Base-by-base conservation (phyloP, 1,139 yeast genomes). In the Yamadazyma diddensiae region DNA sequence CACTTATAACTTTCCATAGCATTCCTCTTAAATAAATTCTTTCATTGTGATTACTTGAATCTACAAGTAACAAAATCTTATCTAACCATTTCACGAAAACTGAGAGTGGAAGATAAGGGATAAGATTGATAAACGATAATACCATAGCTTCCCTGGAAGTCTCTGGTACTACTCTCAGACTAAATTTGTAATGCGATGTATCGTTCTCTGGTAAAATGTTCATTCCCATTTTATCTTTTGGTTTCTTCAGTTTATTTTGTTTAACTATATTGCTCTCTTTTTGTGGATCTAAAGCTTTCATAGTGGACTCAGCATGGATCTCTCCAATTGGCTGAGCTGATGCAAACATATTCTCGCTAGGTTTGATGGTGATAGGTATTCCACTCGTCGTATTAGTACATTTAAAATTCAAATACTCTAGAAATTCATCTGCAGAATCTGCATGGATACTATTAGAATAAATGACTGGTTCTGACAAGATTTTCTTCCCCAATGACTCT, bases 81-180 rank as follows among this genome's bases (percentile, higher is more conserved):
- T 64, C 58, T 15, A 81, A 53, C 84, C 86, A 78, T 5, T 31
- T 30, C 13, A 54, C 49, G 35, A 78, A 69, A 14, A 53, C 47
- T 0, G 60, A 50, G 15, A 70, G 52, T 4, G 78, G 79, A 2
- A 79, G 48, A 41, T 72, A 76, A 0, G 88, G 83, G 2, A 82
- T 50, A 1, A 78, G 52, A 29, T 70, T 65, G 19, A 82, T 64
- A 26, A 81, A 52, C 0, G 78, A 50, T 11, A 70, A 47, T 1
- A 74, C 55, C 14, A 74, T 47, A 0, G 82, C 80, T 23, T 82
- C 75, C 33, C 82, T 65, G 1, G 68, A 57, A 0, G 83, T 70
- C 31, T 57, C 65, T 5, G 69, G 69, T 0, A 46, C 37, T 7
- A 49, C 36, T 31, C 73, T 43, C 13, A 52, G 36, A 29, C 47